Evolutionary conservation across 2,329 filamentous ascomycete species (phyloP).

Genomic region (Fusarium heterosporum): DNA sequence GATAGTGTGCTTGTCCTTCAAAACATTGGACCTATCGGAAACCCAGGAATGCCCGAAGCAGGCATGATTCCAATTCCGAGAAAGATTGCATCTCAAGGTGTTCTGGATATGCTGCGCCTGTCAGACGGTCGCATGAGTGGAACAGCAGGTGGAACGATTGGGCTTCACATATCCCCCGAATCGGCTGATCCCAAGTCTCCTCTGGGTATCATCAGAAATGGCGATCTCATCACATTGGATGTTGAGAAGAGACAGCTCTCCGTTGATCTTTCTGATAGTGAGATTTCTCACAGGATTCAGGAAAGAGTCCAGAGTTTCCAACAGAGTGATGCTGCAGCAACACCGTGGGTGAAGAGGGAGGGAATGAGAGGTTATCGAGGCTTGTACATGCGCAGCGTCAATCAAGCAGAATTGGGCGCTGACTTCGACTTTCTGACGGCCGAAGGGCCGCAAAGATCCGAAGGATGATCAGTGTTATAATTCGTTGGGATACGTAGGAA

Average conservation of each 20-base stretch:
- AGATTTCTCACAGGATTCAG: constrained; percentile 71
- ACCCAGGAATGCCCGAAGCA: constrained; percentile 94
- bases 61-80: constrained; percentile 73
- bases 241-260: constrained; percentile 71
- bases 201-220: constrained; percentile 79
- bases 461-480: not conserved
- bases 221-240: constrained; percentile 84
- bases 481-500: constrained; percentile 44
- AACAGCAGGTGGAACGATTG: constrained; percentile 89
- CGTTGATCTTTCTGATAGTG: constrained; percentile 74
- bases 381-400: constrained; percentile 69
- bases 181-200: constrained; percentile 80
- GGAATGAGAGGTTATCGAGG: constrained; percentile 66
- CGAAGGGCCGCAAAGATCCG: constrained; percentile 44
- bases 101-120: constrained; percentile 84
- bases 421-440: constrained; percentile 73
- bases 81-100: constrained; percentile 78
- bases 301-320: constrained; percentile 65
- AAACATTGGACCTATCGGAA: constrained; percentile 89
- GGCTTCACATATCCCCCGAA: constrained; percentile 88
- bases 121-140: constrained; percentile 91
- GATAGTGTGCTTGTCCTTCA: constrained; percentile 81
- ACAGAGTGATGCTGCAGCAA: constrained; percentile 42
- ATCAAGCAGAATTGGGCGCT: constrained; percentile 68
- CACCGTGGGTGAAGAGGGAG: constrained; percentile 13